Conservation (phyloP, 352 stramenopile genomes). For the Phytophthora cryptogea region DNA sequence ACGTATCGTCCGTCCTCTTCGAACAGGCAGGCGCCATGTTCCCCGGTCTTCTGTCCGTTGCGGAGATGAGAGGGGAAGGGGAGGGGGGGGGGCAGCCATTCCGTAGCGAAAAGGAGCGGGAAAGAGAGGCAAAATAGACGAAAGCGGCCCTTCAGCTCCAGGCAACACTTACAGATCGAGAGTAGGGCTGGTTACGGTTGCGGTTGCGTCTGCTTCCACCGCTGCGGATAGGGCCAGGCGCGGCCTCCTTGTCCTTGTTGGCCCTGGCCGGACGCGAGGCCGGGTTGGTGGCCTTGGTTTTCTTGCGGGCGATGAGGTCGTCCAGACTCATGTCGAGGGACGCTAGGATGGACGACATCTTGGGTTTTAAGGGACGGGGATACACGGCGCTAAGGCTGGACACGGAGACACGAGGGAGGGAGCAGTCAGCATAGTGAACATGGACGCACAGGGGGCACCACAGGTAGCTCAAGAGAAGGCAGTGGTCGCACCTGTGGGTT, state of each 20-base stretch:
- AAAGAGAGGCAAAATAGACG: slow-evolving; percentile 18
- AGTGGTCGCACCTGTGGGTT: slow-evolving; percentile 26
- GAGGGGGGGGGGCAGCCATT: slow-evolving; percentile 16
- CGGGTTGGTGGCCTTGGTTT: slow-evolving; percentile 53
- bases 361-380: slow-evolving; percentile 11
- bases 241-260: slow-evolving; percentile 29
- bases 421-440: slow-evolving; percentile 6
- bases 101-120: slow-evolving; percentile 13
- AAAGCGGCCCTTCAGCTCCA: slow-evolving; percentile 25
- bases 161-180: slow-evolving; percentile 67
- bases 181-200: slow-evolving; percentile 69
- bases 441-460: neutral
- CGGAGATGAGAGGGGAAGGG: slow-evolving; percentile 11
- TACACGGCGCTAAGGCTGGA: slow-evolving; percentile 1
- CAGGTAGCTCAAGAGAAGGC: neutral
- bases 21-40: slow-evolving; percentile 25
- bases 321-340: slow-evolving; percentile 88
- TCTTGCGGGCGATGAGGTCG: slow-evolving; percentile 81
- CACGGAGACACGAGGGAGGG: neutral
- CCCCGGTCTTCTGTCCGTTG: slow-evolving; percentile 10
- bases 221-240: slow-evolving; percentile 55
- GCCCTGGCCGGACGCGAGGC: slow-evolving; percentile 54
- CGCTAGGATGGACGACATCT: slow-evolving; percentile 79
- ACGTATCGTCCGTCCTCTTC: slow-evolving; percentile 22
- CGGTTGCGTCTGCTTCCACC: slow-evolving; percentile 42